A percentile compares a stretch with the other conserved stretches of the same genome.
These are phyloP conservation scores for Entomortierella parvispora DNA, from an alignment of 192 early-diverging fungal species.

Conservation along the genomic window DNA sequence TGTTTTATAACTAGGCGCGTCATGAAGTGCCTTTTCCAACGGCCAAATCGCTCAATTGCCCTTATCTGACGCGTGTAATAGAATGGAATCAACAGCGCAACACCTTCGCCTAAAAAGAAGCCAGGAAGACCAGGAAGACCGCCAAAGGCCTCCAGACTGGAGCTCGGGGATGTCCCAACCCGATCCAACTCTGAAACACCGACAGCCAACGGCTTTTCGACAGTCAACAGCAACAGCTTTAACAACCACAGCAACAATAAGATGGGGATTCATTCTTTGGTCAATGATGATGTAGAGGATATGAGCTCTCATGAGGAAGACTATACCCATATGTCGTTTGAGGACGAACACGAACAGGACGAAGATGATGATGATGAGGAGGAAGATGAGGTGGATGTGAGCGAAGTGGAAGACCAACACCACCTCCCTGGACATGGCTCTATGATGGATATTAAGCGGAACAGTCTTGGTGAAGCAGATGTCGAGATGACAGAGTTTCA, in stretches of 20 bases:
- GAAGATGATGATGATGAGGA: constrained; percentile 1
- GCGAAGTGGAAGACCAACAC: neutral
- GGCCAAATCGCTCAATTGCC: too few species aligned
- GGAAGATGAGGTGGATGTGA: neutral
- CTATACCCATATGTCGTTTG: neutral
- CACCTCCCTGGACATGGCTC: neutral
- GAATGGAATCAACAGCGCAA: constrained; percentile 1
- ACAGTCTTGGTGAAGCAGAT: constrained; percentile 12
- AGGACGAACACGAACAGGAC: constrained; percentile 4
- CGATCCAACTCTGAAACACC: constrained; percentile 3
- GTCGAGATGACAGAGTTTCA: constrained; percentile 10
- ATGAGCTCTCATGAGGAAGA: constrained; percentile 9
- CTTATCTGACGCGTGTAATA: too few species aligned
- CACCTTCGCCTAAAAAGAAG: constrained; percentile 9
- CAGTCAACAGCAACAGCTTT: neutral
- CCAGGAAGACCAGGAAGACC: constrained; percentile 26
- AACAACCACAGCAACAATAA: constrained; percentile 11
- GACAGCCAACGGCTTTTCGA: neutral
- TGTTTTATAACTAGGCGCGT: too few species aligned
- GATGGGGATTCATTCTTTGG: constrained; percentile 26
- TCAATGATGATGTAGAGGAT: constrained; percentile 18
- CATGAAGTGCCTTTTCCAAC: too few species aligned
- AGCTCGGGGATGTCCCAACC: neutral
- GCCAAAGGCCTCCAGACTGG: constrained; percentile 13
- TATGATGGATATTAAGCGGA: neutral